Evolutionary conservation across 2,329 filamentous ascomycete species (phyloP).

Genomic region (Knufia petricola): DNA sequence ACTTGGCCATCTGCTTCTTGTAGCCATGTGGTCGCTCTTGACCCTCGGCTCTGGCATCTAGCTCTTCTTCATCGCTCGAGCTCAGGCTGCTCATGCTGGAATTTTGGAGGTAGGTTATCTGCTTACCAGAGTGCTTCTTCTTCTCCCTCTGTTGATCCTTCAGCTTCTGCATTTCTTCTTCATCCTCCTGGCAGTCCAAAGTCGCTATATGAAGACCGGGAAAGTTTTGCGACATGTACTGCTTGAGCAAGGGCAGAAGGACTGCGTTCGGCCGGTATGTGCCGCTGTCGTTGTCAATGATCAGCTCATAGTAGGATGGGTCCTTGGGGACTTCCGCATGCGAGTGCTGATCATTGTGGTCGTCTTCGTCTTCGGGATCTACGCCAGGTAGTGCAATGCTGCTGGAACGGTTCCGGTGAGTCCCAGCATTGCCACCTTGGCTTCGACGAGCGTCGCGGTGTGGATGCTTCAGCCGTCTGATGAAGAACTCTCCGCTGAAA

Average conservation of each 20-base stretch:
- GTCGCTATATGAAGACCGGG: constrained; percentile 65
- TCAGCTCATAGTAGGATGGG: constrained; percentile 62
- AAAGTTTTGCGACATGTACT: constrained; percentile 63
- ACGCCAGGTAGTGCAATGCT: constrained; percentile 34
- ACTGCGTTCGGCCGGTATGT: constrained; percentile 82
- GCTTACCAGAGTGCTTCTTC: constrained; percentile 56
- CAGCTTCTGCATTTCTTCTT: constrained; percentile 60
- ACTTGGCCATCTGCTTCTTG: constrained; percentile 18
- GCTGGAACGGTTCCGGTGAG: constrained; percentile 31
- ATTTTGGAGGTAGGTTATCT: constrained; percentile 47
- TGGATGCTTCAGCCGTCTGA: constrained; percentile 56
- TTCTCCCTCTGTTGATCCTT: constrained; percentile 65
- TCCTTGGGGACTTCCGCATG: constrained; percentile 34
- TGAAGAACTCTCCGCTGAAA: constrained; percentile 86
- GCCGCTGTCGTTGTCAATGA: constrained; percentile 92
- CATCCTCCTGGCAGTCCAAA: constrained; percentile 63
- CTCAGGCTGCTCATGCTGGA: constrained; percentile 38
- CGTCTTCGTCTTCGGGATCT: constrained; percentile 31
- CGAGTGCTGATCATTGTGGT: constrained; percentile 17
- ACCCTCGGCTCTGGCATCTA: constrained; percentile 34
- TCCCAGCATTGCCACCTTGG: neutral
- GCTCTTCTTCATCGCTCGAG: constrained; percentile 49
- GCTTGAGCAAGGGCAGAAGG: constrained; percentile 59
- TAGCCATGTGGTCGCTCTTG: constrained; percentile 10
- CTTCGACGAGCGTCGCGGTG: constrained; percentile 25